Base-by-base conservation (phyloP, 305 asterid genomes). In the Coffea humblotiana region DNA sequence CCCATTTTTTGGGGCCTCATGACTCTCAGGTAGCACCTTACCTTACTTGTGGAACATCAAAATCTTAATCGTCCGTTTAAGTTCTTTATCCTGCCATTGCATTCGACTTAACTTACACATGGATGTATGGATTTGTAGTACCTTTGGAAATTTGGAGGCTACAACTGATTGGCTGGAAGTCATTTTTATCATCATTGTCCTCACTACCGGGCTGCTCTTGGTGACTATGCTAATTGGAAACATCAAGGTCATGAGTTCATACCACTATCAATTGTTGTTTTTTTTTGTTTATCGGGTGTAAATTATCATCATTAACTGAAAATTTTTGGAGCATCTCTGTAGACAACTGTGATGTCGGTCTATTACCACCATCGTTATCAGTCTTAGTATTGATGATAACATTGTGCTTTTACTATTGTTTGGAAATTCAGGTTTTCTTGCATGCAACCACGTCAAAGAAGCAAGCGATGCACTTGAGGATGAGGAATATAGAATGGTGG, bases 401-500 rank as follows among this genome's bases (percentile, higher is more conserved):
- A 29, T 29, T 48, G 14, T 51, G 58, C 12, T 51, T 4, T 9
- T 61, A 61, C 40, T 40, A 18, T 23, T 7, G 43, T 37, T 29
- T 37, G 48, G 25, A 16, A 0, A 37, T 21, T 29, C 47, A 94
- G 97, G 99, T 95, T 77, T 95, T 95, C 82, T 86, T 95, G 91
- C 96, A 93, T 71, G 97, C 98, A 64, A 95, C 99, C 0, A 95
- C 99, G 6, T 95, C 99, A n/a, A 95, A 95, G 91, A 95, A 95
- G 85, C 99, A 95, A 77, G 97, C 96, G 9, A 95, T 95, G 99
- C 97, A 95, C 74, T 60, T 95, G 88, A 93, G 92, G 85, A 94
- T 94, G 99, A 89, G 98, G 87, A 96, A 93, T 69, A 87, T 96
- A 75, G 98, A 94, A 79, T 92, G 99, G 99, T 96, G 99, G 99